Conservation (phyloP, 2,329 filamentous ascomycete genomes). For the Cercospora sesami region DNA sequence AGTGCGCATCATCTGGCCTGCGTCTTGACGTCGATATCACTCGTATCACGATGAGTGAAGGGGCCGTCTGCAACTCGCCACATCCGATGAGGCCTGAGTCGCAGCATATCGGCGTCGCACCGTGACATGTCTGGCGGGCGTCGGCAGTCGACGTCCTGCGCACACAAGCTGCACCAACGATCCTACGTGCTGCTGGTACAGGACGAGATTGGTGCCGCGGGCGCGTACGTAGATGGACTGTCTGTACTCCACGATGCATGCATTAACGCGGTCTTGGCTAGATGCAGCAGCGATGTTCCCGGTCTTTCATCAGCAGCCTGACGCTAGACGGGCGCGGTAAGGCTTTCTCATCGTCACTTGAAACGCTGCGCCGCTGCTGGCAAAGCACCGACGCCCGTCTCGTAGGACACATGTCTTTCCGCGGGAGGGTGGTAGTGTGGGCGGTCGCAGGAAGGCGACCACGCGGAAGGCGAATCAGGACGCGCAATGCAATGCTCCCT, state of each 20-base stretch:
- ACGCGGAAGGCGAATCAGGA: conserved; percentile 1
- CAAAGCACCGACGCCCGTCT: neutral
- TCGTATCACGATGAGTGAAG: neutral
- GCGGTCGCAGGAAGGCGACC: conserved; percentile 1
- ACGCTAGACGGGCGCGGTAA: neutral
- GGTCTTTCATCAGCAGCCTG: neutral
- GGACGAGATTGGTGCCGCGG: neutral
- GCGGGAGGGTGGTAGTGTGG: neutral
- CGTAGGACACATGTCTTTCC: neutral
- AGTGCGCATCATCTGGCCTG: neutral
- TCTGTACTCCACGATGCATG: conserved; percentile 17
- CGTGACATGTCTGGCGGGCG: neutral
- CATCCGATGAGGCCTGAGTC: neutral
- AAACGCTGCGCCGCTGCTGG: neutral
- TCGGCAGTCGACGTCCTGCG: neutral
- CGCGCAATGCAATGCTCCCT: neutral
- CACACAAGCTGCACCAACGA: neutral
- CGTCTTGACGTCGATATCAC: conserved; percentile 13
- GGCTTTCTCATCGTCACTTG: neutral
- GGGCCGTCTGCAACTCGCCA: neutral
- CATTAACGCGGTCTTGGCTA: conserved; percentile 9
- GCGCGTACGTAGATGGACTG: neutral
- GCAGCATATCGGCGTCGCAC: neutral
- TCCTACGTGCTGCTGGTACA: neutral
- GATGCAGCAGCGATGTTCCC: conserved; percentile 5